A percentile compares a stretch with the other conserved stretches of the same genome.
These are phyloP conservation scores for Salicornia ramosissima DNA, from an alignment of 148 eudicot species.

Conservation along the genomic window DNA sequence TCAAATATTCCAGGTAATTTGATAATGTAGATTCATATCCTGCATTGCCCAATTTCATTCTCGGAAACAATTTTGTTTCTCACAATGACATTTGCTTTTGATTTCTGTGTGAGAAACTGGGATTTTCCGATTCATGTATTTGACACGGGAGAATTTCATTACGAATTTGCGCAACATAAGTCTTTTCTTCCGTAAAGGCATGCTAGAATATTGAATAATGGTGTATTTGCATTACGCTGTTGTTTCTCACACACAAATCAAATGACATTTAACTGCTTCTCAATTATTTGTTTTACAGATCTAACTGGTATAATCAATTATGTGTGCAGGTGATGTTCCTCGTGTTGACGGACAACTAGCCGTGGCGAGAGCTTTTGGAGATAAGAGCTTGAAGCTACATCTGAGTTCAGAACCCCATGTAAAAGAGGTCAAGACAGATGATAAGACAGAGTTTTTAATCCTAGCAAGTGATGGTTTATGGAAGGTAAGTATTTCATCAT, in stretches of 20 bases:
- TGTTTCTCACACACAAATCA: too few species aligned
- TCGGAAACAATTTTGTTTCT: too few species aligned
- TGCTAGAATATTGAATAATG: too few species aligned
- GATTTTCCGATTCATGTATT: not conserved
- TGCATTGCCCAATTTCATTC: too few species aligned
- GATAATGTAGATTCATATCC: not conserved
- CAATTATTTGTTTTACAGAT: not conserved
- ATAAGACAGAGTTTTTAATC: slow-evolving; percentile 53
- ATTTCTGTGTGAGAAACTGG: too few species aligned
- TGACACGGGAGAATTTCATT: not conserved
- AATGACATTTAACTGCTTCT: not conserved
- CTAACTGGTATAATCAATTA: not conserved
- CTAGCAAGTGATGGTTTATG: slow-evolving; percentile 93
- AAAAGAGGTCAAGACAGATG: slow-evolving; percentile 39
- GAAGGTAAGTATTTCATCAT: slow-evolving; percentile 46
- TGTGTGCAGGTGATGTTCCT: slow-evolving; percentile 70
- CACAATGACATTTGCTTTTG: too few species aligned
- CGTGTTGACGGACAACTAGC: slow-evolving; percentile 95
- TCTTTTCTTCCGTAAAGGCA: too few species aligned
- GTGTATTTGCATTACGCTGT: too few species aligned
- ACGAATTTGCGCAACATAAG: not conserved
- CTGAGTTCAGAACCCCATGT: slow-evolving; percentile 83
- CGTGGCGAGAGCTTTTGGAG: slow-evolving; percentile 93
- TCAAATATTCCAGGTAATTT: slow-evolving; percentile 36
- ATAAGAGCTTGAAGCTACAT: slow-evolving; percentile 88